Base-by-base conservation (phyloP, 768 basidiomycete genomes). In the Chiua virens region DNA sequence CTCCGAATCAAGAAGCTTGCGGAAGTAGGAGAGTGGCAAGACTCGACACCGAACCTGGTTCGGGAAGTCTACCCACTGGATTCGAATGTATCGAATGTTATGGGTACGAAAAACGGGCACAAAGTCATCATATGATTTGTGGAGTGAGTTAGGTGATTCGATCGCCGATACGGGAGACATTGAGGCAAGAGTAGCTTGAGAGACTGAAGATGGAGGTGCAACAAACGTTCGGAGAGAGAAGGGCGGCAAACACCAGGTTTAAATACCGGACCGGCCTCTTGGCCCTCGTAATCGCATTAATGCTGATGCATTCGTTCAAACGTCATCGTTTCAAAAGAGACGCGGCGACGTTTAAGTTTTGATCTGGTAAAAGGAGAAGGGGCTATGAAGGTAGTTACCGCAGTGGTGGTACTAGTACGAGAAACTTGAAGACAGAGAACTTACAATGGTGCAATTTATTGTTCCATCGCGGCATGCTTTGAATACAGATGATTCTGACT, bases 1-100 rank as follows among this genome's bases (percentile, higher is more conserved):
- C 5, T 69, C 42, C 22, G 78, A 74, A 0, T 70, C 42, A 25
- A 87, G 69, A 8, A 90, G 71, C 50, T 77, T 76, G 47, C 64
- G 46, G 38, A 69, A 69, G 45, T 83, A 77, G 0, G 71, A 28
- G 6, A 79, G 55, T 4, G 88, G 77, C 18, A 89, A 49, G 55
- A 89, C 69, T 32, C 86, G 83, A 60, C 72, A 82, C 57, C 85
- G 79, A 45, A 79, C 68, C 45, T 68, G 73, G 69, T 87, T 87
- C 60, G 68, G 66, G 42, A 80, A 69, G 62, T 91, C 87, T 9
- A 84, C 76, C 83, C 83, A 90, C 62, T 81, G 77, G 22, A 88
- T 60, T 23, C 84, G 84, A 48, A 88, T 71, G 56, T 79, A 85
- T 25, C 61, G 59, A 20, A 68, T 47, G 25, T 30, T 5, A 10